A percentile compares a stretch with the other conserved stretches of the same genome.
Conservation (phyloP, 257 asterid genomes). For the Primulina tabacum region DNA sequence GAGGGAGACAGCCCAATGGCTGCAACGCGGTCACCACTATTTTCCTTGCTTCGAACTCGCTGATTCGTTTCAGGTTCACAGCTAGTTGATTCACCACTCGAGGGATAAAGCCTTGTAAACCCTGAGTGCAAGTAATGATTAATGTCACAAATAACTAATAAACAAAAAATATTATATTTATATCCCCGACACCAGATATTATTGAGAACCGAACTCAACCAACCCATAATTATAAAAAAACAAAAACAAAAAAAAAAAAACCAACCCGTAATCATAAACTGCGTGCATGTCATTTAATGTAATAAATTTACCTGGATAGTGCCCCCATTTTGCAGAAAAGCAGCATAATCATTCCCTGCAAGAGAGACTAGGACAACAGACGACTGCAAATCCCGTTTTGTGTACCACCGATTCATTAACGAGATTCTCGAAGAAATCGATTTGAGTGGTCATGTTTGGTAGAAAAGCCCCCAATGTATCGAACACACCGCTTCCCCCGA, state of each 20-base stretch:
- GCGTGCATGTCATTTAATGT: too few species aligned
- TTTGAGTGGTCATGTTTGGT: slow-evolving; percentile 81
- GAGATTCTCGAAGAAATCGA: slow-evolving; percentile 52
- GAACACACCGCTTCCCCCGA: slow-evolving; percentile 94
- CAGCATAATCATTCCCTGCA: slow-evolving; percentile 69
- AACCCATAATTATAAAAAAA: too few species aligned
- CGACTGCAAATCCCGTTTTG: slow-evolving; percentile 40
- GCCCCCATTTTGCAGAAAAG: slow-evolving; percentile 49
- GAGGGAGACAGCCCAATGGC: slow-evolving; percentile 88
- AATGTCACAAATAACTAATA: too few species aligned
- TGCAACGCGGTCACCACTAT: slow-evolving; percentile 54
- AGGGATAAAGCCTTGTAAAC: slow-evolving; percentile 44
- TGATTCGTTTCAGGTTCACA: slow-evolving; percentile 41
- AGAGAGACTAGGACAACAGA: slow-evolving; percentile 53
- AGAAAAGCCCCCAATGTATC: slow-evolving; percentile 37
- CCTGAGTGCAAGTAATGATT: slow-evolving; percentile 23
- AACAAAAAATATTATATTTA: too few species aligned
- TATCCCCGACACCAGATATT: too few species aligned
- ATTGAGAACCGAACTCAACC: too few species aligned
- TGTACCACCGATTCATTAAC: slow-evolving; percentile 40
- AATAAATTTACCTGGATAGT: slow-evolving; percentile 43
- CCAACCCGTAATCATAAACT: too few species aligned
- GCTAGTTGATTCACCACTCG: slow-evolving; percentile 53
- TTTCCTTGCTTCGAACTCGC: slow-evolving; percentile 48
- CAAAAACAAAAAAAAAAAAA: too few species aligned